A percentile compares a stretch with the other conserved stretches of the same genome.
phyloP scores from a whole-genome alignment of 2,329 filamentous ascomycete genomes.

The Claviceps fusiformis region DNA sequence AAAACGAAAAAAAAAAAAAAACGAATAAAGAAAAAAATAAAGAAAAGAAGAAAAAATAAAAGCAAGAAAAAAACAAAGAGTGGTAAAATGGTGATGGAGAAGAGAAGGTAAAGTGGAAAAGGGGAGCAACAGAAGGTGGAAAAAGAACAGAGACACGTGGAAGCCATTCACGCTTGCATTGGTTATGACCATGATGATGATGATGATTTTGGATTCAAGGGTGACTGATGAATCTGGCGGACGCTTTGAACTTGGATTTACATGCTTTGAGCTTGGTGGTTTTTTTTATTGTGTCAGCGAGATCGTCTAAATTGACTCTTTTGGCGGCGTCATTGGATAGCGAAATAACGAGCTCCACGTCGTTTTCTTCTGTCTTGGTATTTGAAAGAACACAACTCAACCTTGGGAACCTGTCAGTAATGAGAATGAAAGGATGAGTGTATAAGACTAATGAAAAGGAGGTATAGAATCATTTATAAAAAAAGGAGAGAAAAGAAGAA shows the following conservation, averaged over 20 bases:
- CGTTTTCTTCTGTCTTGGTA: constrained; percentile 19
- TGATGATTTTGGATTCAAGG: constrained; percentile 8
- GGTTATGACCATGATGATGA: constrained; percentile 2
- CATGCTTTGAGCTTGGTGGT: constrained; percentile 19
- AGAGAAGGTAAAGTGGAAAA: background rate
- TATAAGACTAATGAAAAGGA: too few species aligned
- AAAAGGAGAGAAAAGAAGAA: background rate
- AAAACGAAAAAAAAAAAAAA: background rate
- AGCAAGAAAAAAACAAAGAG: too few species aligned
- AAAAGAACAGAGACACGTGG: background rate
- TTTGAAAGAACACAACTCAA: constrained; percentile 2
- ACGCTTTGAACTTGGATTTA: constrained; percentile 20
- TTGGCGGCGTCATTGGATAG: constrained; percentile 16
- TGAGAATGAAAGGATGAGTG: too few species aligned
- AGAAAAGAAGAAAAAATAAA: background rate
- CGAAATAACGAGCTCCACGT: constrained; percentile 22
- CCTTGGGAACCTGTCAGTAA: background rate
- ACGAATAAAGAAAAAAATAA: background rate
- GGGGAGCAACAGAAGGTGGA: too few species aligned
- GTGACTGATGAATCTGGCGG: constrained; percentile 15
- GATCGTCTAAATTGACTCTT: constrained; percentile 19
- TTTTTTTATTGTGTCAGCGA: constrained; percentile 21
- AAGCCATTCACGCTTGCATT: background rate
- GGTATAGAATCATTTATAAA: too few species aligned
- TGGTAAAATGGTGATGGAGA: background rate